These are phyloP conservation scores for Alternaria postmessia DNA, from an alignment of 2,329 filamentous ascomycete genomes.

Conservation along the genomic window DNA sequence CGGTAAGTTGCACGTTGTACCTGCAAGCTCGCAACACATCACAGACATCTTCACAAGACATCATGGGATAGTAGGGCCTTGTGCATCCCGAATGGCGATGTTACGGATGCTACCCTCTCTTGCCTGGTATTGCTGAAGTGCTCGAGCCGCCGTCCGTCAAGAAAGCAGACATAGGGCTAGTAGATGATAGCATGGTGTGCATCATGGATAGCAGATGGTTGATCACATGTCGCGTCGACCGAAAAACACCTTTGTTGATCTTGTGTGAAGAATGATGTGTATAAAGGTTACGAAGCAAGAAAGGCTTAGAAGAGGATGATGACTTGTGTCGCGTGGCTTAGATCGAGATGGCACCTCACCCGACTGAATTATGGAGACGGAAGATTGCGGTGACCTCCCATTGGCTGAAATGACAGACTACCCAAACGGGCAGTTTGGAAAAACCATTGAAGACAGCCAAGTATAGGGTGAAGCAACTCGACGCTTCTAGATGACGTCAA, in stretches of 20 bases:
- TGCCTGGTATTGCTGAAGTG: not conserved
- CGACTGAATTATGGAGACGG: not conserved
- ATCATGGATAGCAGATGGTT: too few relatives aligned
- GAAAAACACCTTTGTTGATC: not conserved
- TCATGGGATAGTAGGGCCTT: not conserved
- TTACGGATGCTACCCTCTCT: not conserved
- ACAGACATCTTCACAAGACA: not conserved
- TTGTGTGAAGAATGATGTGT: not conserved
- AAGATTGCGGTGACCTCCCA: not conserved
- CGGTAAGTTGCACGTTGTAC: not conserved
- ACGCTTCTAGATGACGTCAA: not conserved
- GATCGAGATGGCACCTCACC: not conserved
- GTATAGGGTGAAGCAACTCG: not conserved
- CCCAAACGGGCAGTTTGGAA: not conserved
- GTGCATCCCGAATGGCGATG: not conserved
- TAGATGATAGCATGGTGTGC: not conserved
- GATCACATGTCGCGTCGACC: too few relatives aligned
- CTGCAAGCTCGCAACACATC: not conserved
- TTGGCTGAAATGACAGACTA: not conserved
- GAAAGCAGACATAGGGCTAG: not conserved
- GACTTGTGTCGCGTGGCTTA: slow-evolving; percentile 5
- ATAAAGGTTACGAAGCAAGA: not conserved
- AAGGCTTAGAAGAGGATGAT: not conserved
- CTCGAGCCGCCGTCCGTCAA: not conserved
- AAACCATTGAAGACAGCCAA: not conserved